Evolutionary conservation across 345 rosid genomes (phyloP), one percentile per base, ranked within the genome.

Genomic region (Tarenaya hassleriana): DNA sequence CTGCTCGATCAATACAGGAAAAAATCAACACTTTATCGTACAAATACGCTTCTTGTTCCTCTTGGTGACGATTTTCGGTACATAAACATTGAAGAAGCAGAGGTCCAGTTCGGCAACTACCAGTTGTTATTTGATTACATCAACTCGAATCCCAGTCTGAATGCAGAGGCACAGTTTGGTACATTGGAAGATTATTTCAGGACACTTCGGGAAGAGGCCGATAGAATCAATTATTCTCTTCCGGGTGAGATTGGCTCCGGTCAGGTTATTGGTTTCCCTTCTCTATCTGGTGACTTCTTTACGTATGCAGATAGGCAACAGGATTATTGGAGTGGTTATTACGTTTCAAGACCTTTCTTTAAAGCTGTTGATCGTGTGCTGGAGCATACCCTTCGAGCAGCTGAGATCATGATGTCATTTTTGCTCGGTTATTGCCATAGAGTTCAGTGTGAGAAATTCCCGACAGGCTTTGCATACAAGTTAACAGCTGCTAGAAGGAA

Each of bases 321-420:
- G 55, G 97, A 92, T 68, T 88, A 92, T 54, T 88, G 99, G 99
- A 92, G 99, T 71, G 99, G 99, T 49, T 92, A 92, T 75, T 92
- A 92, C 60, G 94, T 88, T 40, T 92, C 98, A 34, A 83, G 98
- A 62, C 98, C 98, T 42, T 88, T 92, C 64, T 92, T 92, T 62
- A 92, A 92, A 79, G 97, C 95, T 53, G 97, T 92, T 67, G 95
- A 92, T 74, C 82, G 98, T 16, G 94, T 88, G 4, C 76, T 92
- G 1, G 98, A 92, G 73, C 88, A 88, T 31, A 78, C 91, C 3
- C 86, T 92, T 41, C 95, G 94, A 63, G 86, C 95, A 14, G 59
- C 97, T 0, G 98, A 92, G 73, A 85, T 85, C 67, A 74, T 92
- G 88, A 73, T 85, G 75, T 77, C 94, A 52, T 75, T 88, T 62